Percentiles rank a stretch among this genome's conserved stretches.
Conservation (phyloP, 129 eudicot genomes). For the Centrapalus pauciflorus region DNA sequence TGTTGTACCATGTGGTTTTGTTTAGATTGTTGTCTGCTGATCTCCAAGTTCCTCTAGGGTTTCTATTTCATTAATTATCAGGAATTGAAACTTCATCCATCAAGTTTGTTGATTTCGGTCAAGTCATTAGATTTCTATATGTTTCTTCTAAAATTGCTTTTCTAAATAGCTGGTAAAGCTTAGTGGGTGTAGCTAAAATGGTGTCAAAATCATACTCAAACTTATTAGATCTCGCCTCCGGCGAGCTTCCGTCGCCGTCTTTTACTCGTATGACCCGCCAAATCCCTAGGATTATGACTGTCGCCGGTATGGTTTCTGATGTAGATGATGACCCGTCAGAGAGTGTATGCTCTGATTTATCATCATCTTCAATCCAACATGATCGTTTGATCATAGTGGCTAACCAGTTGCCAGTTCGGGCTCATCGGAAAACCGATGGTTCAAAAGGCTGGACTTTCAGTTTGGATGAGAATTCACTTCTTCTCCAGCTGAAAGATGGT, state of each 20-base stretch:
- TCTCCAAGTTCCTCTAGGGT: background rate
- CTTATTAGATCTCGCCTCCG: slow-evolving; percentile 58
- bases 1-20: background rate
- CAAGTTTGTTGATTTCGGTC: too few relatives aligned
- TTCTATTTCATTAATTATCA: background rate
- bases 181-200: slow-evolving; percentile 31
- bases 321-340: slow-evolving; percentile 47
- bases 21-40: background rate
- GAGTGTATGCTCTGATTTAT: slow-evolving; percentile 45
- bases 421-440: slow-evolving; percentile 40
- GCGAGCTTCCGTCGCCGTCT: slow-evolving; percentile 52
- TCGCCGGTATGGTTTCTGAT: slow-evolving; percentile 54
- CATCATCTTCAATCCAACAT: slow-evolving; percentile 44
- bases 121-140: background rate
- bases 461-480: slow-evolving; percentile 64
- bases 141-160: background rate
- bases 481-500: slow-evolving; percentile 60
- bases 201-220: slow-evolving; percentile 71
- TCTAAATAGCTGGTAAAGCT: background rate
- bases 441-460: slow-evolving; percentile 56
- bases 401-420: slow-evolving; percentile 65
- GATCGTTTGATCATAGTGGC: slow-evolving; percentile 70
- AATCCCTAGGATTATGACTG: slow-evolving; percentile 66
- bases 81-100: too few relatives aligned
- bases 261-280: slow-evolving; percentile 43